Base-by-base conservation (phyloP, 2,329 filamentous ascomycete genomes). In the Hymenoscyphus fructigenus region DNA sequence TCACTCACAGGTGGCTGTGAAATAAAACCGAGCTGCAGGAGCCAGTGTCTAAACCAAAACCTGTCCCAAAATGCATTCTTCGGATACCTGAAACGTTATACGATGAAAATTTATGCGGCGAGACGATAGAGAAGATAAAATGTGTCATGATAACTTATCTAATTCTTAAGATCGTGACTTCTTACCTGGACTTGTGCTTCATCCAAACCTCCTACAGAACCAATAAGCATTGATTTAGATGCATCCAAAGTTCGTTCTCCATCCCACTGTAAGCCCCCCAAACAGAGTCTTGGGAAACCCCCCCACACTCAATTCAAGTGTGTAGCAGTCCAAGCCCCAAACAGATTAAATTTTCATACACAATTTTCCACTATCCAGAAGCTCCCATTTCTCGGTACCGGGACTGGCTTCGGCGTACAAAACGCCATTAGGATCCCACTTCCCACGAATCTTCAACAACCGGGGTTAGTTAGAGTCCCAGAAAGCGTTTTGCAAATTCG, bases 341-440 rank as follows among this genome's bases (percentile, higher is more conserved):
- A 53, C 47, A 53, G 26, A 53, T 53, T 53, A 23, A 14, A 26
- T 9, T 23, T 15, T 26, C 47, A 3, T 14, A 26, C 47, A 23
- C 20, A 53, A 53, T 53, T 23, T 23, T 38, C 47, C n/a, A 26
- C 20, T 20, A 50, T 50, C 20, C n/a, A 50, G 2, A 50, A 47
- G 10, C 47, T 53, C 47, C 82, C 82, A 85, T 26, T 71, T 70
- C 59, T 85, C 83, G 61, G 81, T 83, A 0, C 83, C 83, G 1
- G 86, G 83, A 1, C 76, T 79, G n/a, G 78, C 80, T 7, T 70
- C 70, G 17, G 78, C 81, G 59, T 83, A 38, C 83, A 83, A 9
- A 86, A 63, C 1, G 73, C 71, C 0, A 75, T 56, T 1, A 53
- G 79, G 75, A 66, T 85, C 84, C 66, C 80, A 84, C 70, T 78